Percentiles rank a stretch among this genome's conserved stretches.
Conservation (phyloP, 257 asterid genomes). For the Leptodermis oblonga region DNA sequence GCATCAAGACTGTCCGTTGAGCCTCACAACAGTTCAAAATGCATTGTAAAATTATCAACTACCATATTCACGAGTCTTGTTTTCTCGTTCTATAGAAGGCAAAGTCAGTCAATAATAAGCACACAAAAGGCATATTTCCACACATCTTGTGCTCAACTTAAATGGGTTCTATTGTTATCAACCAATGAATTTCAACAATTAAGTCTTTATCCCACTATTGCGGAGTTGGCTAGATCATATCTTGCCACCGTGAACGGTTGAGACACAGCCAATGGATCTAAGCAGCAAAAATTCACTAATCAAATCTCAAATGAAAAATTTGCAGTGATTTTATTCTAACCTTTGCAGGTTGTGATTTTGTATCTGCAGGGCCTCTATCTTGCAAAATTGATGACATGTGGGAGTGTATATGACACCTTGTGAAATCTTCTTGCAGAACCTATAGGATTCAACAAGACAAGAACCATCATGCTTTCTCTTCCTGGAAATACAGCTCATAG, state of each 20-base stretch:
- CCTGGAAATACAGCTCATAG: not conserved
- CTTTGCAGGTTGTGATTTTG: constrained; percentile 50
- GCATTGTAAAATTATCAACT: not conserved
- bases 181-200: no score
- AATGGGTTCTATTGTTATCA: not conserved
- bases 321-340: constrained; percentile 26
- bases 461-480: constrained; percentile 1
- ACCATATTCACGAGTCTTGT: not conserved
- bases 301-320: not conserved
- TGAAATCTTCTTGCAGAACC: constrained; percentile 92
- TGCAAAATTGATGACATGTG: constrained; percentile 57
- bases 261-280: not conserved
- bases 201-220: no score
- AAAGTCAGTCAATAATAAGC: not conserved
- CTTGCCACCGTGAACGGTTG: no score
- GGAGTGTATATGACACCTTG: constrained; percentile 64
- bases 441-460: constrained; percentile 23
- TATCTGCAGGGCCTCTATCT: constrained; percentile 27
- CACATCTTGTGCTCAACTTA: not conserved
- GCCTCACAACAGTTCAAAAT: not conserved
- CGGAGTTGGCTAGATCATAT: no score
- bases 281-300: not conserved
- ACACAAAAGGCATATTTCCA: not conserved
- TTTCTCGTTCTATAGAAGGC: not conserved
- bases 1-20: not conserved